These are phyloP conservation scores for Hypoxylon sp. DNA, from an alignment of 2,329 filamentous ascomycete species.

Conservation along the genomic window DNA sequence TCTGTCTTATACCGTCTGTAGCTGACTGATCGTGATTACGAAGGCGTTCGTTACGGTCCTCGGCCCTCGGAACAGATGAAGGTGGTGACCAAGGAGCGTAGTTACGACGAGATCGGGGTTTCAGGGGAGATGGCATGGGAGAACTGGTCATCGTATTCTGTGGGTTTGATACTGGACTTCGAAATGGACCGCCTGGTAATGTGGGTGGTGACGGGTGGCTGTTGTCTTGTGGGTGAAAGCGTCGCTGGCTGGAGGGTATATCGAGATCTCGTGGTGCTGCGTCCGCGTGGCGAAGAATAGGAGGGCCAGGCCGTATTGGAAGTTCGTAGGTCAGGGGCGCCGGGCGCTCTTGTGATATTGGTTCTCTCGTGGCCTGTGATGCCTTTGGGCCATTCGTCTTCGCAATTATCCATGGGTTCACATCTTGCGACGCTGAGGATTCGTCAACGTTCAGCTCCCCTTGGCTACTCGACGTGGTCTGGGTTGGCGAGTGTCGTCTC, in stretches of 20 bases:
- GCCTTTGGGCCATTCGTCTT: conserved; percentile 45
- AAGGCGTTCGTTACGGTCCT: not conserved
- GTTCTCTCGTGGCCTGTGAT: not conserved
- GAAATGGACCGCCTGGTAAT: conserved; percentile 38
- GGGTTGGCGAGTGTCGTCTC: not conserved
- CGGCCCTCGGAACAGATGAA: conserved; percentile 35
- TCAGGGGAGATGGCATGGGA: conserved; percentile 4
- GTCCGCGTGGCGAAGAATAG: conserved; percentile 40
- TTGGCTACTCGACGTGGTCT: not conserved
- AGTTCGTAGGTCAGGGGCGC: not conserved
- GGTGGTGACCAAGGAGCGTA: conserved; percentile 44
- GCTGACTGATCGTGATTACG: not conserved
- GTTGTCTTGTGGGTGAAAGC: conserved; percentile 8
- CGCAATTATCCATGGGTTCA: conserved; percentile 53
- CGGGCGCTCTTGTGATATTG: not conserved
- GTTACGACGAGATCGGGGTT: conserved; percentile 18
- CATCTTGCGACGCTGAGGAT: conserved; percentile 1
- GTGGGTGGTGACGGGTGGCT: not conserved
- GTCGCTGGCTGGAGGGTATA: conserved; percentile 32
- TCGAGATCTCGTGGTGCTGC: conserved; percentile 44
- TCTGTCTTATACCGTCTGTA: conserved; percentile 36
- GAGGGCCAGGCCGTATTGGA: conserved; percentile 38
- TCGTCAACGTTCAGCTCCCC: conserved; percentile 2
- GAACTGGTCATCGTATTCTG: conserved; percentile 1
- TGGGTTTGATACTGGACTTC: conserved; percentile 39